A percentile compares a stretch with the other conserved stretches of the same genome.
phyloP scores from a whole-genome alignment of 2,329 filamentous ascomycete species.

The Aspergillus sp. region DNA sequence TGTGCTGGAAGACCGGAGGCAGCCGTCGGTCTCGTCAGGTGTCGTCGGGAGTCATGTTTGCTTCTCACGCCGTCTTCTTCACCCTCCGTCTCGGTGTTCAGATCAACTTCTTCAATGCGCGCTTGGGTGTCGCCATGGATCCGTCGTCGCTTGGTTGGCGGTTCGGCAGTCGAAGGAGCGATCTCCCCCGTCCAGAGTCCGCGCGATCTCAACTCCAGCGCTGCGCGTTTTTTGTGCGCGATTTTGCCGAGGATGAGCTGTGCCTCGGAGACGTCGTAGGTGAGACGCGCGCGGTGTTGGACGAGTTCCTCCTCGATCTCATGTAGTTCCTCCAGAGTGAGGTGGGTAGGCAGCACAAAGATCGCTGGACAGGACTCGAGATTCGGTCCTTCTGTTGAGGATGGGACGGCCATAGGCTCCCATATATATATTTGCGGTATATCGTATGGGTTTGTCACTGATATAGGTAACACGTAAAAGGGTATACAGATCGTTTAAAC shows the following conservation, averaged over 20 bases:
- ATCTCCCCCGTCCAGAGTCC: constrained; percentile 54
- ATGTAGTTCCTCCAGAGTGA: constrained; percentile 63
- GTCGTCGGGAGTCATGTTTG: constrained; percentile 10
- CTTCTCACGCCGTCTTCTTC: constrained; percentile 22
- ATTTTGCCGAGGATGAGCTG: constrained; percentile 73
- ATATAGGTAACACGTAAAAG: too few relatives aligned
- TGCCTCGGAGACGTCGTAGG: constrained; percentile 70
- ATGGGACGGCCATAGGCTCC: not conserved
- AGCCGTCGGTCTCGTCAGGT: constrained; percentile 8
- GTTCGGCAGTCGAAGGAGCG: not conserved
- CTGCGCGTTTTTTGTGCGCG: constrained; percentile 65
- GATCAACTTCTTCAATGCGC: constrained; percentile 18
- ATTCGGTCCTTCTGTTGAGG: not conserved
- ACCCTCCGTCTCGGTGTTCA: constrained; percentile 31
- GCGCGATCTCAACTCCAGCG: constrained; percentile 71
- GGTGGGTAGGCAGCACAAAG: constrained; percentile 70
- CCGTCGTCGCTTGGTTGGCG: constrained; percentile 29
- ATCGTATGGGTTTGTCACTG: not conserved
- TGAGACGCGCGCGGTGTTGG: constrained; percentile 56
- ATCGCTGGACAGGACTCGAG: constrained; percentile 58
- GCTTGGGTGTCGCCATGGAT: constrained; percentile 4
- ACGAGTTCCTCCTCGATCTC: constrained; percentile 64
- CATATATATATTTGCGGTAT: not conserved
- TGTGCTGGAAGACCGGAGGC: not conserved
- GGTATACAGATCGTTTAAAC: too few relatives aligned